These are phyloP conservation scores for Penicillium waksmanii DNA, from an alignment of 495 filamentous ascomycete species.

Conservation along the genomic window DNA sequence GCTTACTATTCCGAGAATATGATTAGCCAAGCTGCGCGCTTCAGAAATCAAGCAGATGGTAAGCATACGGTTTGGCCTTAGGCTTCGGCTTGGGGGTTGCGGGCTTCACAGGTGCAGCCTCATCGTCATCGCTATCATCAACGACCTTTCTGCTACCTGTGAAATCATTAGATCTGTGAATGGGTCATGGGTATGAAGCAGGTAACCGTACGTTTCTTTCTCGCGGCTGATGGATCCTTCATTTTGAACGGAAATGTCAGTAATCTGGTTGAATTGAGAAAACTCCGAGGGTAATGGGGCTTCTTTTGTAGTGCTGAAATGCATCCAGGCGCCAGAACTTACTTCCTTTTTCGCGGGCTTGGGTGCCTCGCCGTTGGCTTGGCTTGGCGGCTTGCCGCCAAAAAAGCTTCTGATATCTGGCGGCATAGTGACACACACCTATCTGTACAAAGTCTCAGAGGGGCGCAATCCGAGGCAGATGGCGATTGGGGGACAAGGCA, in stretches of 20 bases:
- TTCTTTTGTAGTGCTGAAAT: neutral
- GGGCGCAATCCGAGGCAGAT: neutral
- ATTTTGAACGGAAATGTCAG: constrained; percentile 14
- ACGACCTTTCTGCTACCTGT: constrained; percentile 70
- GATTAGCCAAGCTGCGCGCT: neutral
- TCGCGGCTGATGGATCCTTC: constrained; percentile 39
- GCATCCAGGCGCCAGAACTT: constrained; percentile 17
- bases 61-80: constrained; percentile 44
- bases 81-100: constrained; percentile 50
- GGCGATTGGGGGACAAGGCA: constrained; percentile 8
- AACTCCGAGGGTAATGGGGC: neutral
- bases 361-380: constrained; percentile 33
- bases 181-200: neutral
- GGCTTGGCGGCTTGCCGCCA: constrained; percentile 53
- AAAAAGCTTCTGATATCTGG: constrained; percentile 83
- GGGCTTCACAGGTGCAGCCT: constrained; percentile 40
- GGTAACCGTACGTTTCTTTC: constrained; percentile 43
- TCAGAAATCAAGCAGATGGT: neutral
- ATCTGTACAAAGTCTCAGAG: neutral
- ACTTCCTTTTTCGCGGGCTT: constrained; percentile 50
- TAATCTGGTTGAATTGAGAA: neutral
- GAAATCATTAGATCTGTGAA: constrained; percentile 17
- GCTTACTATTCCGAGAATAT: constrained; percentile 35
- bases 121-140: constrained; percentile 77
- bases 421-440: constrained; percentile 55